A percentile compares a stretch with the other conserved stretches of the same genome.
Evolutionary conservation across 2,329 filamentous ascomycete genomes (phyloP).

Genomic region (Myriosclerotinia scirpicola): DNA sequence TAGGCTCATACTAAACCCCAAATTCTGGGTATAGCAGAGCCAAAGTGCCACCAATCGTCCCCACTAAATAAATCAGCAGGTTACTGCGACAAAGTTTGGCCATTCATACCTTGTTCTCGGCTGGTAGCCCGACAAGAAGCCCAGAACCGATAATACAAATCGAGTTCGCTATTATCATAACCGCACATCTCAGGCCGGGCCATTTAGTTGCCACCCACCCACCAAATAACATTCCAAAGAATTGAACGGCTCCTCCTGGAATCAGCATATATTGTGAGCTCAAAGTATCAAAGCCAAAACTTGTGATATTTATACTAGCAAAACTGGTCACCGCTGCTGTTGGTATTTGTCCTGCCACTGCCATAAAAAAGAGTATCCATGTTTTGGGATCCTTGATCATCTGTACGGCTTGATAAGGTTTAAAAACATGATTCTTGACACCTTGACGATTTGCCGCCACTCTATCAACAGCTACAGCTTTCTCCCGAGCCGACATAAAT

Average conservation of each 20-base stretch:
- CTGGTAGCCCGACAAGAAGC: slow-evolving; percentile 51
- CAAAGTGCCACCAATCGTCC: slow-evolving; percentile 55
- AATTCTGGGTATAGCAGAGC: slow-evolving; percentile 52
- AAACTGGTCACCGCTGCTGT: slow-evolving; percentile 46
- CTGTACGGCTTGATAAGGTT: slow-evolving; percentile 42
- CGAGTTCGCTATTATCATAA: slow-evolving; percentile 54
- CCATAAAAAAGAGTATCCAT: slow-evolving; percentile 33
- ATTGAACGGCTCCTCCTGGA: slow-evolving; percentile 58
- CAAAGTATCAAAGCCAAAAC: slow-evolving; percentile 41
- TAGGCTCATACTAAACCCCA: slow-evolving; percentile 52
- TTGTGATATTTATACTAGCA: slow-evolving; percentile 42
- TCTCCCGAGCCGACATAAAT: slow-evolving; percentile 1
- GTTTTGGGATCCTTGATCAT: slow-evolving; percentile 41
- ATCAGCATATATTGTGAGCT: slow-evolving; percentile 51
- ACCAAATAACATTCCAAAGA: slow-evolving; percentile 50
- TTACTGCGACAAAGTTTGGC: slow-evolving; percentile 6
- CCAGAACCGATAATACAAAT: slow-evolving; percentile 53
- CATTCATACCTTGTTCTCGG: slow-evolving; percentile 18
- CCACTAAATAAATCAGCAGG: slow-evolving; percentile 43
- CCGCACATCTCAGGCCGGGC: slow-evolving; percentile 48
- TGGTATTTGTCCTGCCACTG: slow-evolving; percentile 40
- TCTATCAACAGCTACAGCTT: neutral
- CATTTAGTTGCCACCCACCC: slow-evolving; percentile 51
- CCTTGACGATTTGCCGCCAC: slow-evolving; percentile 20
- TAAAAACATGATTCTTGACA: slow-evolving; percentile 41